These are phyloP conservation scores for Boletus reticulatus DNA, from an alignment of 768 basidiomycete species.

Conservation along the genomic window DNA sequence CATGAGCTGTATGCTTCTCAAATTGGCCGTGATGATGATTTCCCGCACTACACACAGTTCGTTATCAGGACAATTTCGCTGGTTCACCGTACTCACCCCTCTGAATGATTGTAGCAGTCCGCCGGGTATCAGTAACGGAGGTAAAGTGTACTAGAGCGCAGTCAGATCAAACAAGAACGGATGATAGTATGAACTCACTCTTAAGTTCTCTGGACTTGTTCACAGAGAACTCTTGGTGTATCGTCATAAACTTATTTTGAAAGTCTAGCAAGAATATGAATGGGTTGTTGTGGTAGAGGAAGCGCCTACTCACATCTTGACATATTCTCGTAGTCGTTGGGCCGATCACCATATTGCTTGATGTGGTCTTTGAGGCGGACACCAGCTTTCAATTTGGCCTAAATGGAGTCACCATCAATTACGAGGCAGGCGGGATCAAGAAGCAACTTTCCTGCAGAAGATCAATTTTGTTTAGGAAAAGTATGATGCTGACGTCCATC, in stretches of 20 bases:
- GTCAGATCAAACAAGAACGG: constrained; percentile 6
- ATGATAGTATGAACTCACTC: constrained; percentile 43
- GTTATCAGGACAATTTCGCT: background rate
- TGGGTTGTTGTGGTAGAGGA: background rate
- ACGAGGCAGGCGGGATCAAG: background rate
- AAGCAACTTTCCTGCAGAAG: constrained; percentile 54
- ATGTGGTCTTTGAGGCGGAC: constrained; percentile 70
- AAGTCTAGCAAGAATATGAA: constrained; percentile 50
- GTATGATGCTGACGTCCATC: constrained; percentile 69
- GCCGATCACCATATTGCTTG: constrained; percentile 66
- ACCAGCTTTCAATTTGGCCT: constrained; percentile 77
- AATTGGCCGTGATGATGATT: constrained; percentile 65
- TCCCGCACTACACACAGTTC: constrained; percentile 51
- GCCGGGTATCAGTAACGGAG: constrained; percentile 76
- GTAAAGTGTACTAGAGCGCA: constrained; percentile 64
- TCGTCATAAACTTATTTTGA: constrained; percentile 63
- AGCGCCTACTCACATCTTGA: constrained; percentile 57
- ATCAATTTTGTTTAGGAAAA: constrained; percentile 83
- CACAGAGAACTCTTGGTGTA: constrained; percentile 66
- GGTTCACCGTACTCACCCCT: constrained; percentile 48
- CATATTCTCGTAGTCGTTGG: constrained; percentile 77
- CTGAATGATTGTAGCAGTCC: constrained; percentile 70
- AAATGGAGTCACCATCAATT: background rate
- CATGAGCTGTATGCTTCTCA: constrained; percentile 50
- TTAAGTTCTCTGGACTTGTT: constrained; percentile 73